Evolutionary conservation across 257 asterid genomes (phyloP), one percentile per base, ranked within the genome.

Genomic region (Nemophila menziesii): DNA sequence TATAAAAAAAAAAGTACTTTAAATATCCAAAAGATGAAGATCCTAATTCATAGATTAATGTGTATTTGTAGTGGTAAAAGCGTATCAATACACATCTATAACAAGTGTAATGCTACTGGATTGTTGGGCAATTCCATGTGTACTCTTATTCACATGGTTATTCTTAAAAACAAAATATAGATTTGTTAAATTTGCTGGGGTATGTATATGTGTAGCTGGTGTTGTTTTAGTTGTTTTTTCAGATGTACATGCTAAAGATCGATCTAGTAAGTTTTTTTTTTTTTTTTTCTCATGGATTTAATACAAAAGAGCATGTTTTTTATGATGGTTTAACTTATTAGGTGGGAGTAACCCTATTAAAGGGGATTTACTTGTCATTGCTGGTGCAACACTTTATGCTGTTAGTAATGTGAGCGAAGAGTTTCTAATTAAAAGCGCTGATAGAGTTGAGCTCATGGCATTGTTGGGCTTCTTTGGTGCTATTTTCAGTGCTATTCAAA

Each of bases 61-160:
- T 13, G 12, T 29, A 20, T 61, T 16, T 58, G 49, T 74, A 87
- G 97, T 87, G 69, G 97, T 87, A 53, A 87, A 87, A 78, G 80
- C 97, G 13, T 87, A 87, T 56, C 97, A 87, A 64, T 87, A 87
- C 57, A 87, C 97, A 13, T 80, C 97, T 43, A 60, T 87, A 55
- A 87, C 93, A 42, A 87, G 97, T 20, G 84, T 87, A 42, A 87
- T 83, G 97, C 79, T 87, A 57, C 77, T 87, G 64, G 93, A 83
- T 66, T 87, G 97, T 62, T 87, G 97, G 97, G 48, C 97, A 37
- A 87, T 83, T 56, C 97, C 97, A 0, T 87, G 93, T 42, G 97
- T 87, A 56, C 64, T 87, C 16, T 66, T 87, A 26, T 73, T 87
- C 41, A 87, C 97, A 17, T 73, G 97, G 97, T 65, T 77, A 29